Conservation (phyloP, 257 asterid genomes). For the Orobanche coerulescens region DNA sequence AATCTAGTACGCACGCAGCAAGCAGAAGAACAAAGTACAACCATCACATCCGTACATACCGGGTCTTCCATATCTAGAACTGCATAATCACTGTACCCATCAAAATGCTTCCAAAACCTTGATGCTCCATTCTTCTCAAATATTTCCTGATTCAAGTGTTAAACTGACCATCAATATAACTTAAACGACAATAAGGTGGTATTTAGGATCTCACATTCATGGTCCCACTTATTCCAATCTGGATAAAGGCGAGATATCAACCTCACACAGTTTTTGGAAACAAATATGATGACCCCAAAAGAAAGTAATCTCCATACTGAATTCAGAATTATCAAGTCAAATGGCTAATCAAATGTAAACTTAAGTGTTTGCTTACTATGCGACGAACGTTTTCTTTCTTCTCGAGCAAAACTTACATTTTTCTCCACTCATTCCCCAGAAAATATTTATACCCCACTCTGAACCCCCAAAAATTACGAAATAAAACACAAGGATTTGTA, state of each 20-base stretch:
- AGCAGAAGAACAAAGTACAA: neutral
- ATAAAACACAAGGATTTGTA: no score
- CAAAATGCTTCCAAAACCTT: slow-evolving; percentile 87
- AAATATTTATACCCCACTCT: no score
- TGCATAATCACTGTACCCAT: slow-evolving; percentile 36
- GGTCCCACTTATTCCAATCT: neutral
- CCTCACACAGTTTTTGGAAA: neutral
- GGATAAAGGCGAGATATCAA: neutral
- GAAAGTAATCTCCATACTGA: neutral
- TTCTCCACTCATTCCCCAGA: no score
- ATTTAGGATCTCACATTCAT: neutral
- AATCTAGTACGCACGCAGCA: slow-evolving; percentile 5
- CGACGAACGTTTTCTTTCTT: no score
- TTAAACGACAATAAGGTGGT: neutral
- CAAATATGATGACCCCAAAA: neutral
- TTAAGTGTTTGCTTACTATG: no score
- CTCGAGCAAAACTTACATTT: no score
- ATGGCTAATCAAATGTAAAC: neutral
- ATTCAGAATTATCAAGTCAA: neutral
- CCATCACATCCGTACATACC: slow-evolving; percentile 33
- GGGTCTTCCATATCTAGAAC: slow-evolving; percentile 40
- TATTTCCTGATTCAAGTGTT: slow-evolving; percentile 38
- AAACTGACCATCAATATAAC: neutral
- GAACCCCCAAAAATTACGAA: neutral
- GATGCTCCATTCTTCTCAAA: slow-evolving; percentile 70